Evolutionary conservation across 2,329 filamentous ascomycete genomes (phyloP).

Genomic region (Clonostachys byssicola): DNA sequence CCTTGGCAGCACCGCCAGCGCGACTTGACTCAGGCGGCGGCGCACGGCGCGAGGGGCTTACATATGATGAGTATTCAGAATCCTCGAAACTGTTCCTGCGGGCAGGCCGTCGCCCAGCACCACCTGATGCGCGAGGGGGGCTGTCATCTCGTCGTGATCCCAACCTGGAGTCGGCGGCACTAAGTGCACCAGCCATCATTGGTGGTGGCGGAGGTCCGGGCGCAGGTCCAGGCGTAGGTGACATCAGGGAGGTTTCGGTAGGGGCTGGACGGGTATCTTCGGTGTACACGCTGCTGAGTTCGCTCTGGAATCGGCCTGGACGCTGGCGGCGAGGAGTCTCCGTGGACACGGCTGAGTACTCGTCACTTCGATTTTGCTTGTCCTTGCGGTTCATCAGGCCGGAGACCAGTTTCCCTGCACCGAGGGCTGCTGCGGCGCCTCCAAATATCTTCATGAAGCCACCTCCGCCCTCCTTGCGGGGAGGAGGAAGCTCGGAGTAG

Average conservation of each 20-base stretch:
- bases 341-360: conserved; percentile 58
- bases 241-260: conserved; percentile 34
- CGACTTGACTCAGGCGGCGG: conserved; percentile 35
- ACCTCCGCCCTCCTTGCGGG: conserved; percentile 34
- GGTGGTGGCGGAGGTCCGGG: conserved; percentile 15
- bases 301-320: conserved; percentile 38
- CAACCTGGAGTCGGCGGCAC: conserved; percentile 32
- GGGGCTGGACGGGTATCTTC: conserved; percentile 17
- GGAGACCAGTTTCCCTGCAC: conserved; percentile 58
- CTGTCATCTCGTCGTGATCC: conserved; percentile 35
- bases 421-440: conserved; percentile 56
- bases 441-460: conserved; percentile 59
- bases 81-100: conserved; percentile 37
- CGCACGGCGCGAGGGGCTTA: conserved; percentile 55
- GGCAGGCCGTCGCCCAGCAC: conserved; percentile 34
- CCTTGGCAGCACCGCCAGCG: conserved; percentile 49
- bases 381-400: conserved; percentile 52
- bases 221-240: conserved; percentile 32
- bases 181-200: conserved; percentile 38
- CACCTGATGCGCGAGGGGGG: conserved; percentile 26
- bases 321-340: conserved; percentile 52
- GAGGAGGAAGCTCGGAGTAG: conserved; percentile 40
- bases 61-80: conserved; percentile 57
- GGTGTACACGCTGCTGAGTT: conserved; percentile 47
- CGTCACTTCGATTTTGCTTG: conserved; percentile 47